These are phyloP conservation scores for Fusarium abutilonis DNA, from an alignment of 2,329 filamentous ascomycete genomes.

Conservation along the genomic window DNA sequence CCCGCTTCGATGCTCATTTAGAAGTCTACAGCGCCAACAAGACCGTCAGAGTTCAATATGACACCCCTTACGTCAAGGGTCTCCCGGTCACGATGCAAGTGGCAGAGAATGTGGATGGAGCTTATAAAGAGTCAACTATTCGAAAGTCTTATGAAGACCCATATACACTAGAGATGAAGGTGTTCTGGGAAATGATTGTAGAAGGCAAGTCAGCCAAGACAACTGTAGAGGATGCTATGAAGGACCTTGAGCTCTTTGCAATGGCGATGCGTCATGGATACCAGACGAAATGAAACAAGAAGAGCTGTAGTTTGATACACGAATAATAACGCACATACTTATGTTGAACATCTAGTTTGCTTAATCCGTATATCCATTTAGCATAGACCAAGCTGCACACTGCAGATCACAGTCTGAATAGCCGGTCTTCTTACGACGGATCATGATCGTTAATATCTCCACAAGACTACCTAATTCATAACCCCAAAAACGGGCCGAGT, in stretches of 20 bases:
- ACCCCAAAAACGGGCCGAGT: no score
- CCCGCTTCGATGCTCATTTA: slow-evolving; percentile 62
- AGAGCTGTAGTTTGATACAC: no score
- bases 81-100: slow-evolving; percentile 61
- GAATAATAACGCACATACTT: no score
- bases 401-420: no score
- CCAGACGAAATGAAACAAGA: not conserved
- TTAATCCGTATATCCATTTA: no score
- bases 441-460: no score
- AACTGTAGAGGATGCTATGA: slow-evolving; percentile 41
- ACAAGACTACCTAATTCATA: no score
- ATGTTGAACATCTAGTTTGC: no score
- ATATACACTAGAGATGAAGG: slow-evolving; percentile 52
- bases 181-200: slow-evolving; percentile 47
- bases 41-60: slow-evolving; percentile 63
- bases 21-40: slow-evolving; percentile 64
- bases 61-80: slow-evolving; percentile 67
- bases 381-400: no score
- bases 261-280: slow-evolving; percentile 10
- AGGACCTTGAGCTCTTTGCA: slow-evolving; percentile 47
- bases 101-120: slow-evolving; percentile 53
- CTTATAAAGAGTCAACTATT: slow-evolving; percentile 53
- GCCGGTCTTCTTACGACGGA: no score
- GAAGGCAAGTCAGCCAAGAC: slow-evolving; percentile 44
- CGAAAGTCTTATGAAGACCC: slow-evolving; percentile 57